Base-by-base conservation (phyloP, 73 alveolate genomes). In the Halteria grandinella region DNA sequence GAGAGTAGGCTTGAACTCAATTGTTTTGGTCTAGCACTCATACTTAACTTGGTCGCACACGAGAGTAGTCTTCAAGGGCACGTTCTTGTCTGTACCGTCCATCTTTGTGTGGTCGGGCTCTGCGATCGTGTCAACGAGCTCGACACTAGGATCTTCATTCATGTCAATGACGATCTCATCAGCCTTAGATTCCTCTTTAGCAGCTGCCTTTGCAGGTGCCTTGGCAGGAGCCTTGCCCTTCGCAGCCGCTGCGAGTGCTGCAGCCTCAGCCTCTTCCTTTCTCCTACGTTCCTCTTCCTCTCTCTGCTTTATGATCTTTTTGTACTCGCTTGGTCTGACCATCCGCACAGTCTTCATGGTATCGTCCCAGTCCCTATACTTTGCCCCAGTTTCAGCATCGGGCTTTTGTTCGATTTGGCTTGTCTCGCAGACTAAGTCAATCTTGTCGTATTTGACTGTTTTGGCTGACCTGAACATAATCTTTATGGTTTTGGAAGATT, bases 311-410 rank as follows among this genome's bases (percentile, higher is more conserved):
- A 91, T 69, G 36, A 96, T 85, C 85, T 94, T 94, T 51, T 88
- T 94, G 71, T 92, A 96, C 72, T 96, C 98, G 18, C 96, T 79
- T 40, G 93, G 93, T 36, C 98, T 92, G 11, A 96, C 98, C 78
- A 92, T 91, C 50, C 91, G 93, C 59, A 93, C 58, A 0, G 94
- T 92, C 51, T 86, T 87, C 92, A 92, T 86, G 15, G 97, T 85
- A 59, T 94, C 98, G 74, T 96, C 98, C 99, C 99, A 96, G 79
- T 95, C 99, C 45, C 81, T 95, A 59, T 86, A 92, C 45, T 70
- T 54, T 48, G 63, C 80, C 11, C 80, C 84, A 11, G 66, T 23
- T 32, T 43, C 79, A 25, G 90, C 76, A 29, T 79, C 94, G 43
- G 76, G 85, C 44, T 81, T 86, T 69, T 95, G 92, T 1, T 93